phyloP scores from a whole-genome alignment of 805 yeast species.

The Wickerhamomyces chaumierensis region DNA sequence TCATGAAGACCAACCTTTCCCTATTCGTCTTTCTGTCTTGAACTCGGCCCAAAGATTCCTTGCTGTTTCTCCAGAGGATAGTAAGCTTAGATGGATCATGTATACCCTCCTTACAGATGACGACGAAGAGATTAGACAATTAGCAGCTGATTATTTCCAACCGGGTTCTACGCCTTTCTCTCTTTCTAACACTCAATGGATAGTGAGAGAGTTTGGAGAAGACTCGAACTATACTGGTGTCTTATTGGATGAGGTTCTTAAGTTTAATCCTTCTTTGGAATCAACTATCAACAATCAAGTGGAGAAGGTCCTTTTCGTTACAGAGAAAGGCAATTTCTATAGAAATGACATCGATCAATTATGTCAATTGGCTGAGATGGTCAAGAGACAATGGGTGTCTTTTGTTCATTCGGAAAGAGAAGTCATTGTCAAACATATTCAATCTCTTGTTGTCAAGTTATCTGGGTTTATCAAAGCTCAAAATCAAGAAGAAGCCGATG shows the following conservation, averaged over 20 bases:
- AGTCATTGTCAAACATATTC: slow-evolving; percentile 1
- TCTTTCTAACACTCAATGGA: slow-evolving; percentile 15
- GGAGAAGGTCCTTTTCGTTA: slow-evolving; percentile 40
- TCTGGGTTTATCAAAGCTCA: not conserved
- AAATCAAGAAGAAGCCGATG: slow-evolving; percentile 7
- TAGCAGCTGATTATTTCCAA: slow-evolving; percentile 32
- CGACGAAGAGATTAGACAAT: slow-evolving; percentile 44
- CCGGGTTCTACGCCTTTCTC: slow-evolving; percentile 22
- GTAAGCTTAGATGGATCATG: slow-evolving; percentile 18
- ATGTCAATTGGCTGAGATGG: slow-evolving; percentile 12
- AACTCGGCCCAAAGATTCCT: slow-evolving; percentile 27
- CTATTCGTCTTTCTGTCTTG: slow-evolving; percentile 34
- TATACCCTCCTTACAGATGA: slow-evolving; percentile 48
- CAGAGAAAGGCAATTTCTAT: slow-evolving; percentile 61
- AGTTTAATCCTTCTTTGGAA: too few relatives aligned
- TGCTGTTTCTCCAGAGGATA: slow-evolving; percentile 2
- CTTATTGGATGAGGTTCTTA: slow-evolving; percentile 10
- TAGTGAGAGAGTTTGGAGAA: slow-evolving; percentile 10
- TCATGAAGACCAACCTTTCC: slow-evolving; percentile 33
- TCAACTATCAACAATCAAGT: too few relatives aligned
- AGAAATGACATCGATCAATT: slow-evolving; percentile 33
- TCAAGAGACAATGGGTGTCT: slow-evolving; percentile 7
- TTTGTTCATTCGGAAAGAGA: slow-evolving; percentile 1
- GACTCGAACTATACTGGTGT: slow-evolving; percentile 3
- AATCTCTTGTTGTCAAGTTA: not conserved